Conservation (phyloP, 2,329 filamentous ascomycete genomes). For the Colletotrichum trifolii region DNA sequence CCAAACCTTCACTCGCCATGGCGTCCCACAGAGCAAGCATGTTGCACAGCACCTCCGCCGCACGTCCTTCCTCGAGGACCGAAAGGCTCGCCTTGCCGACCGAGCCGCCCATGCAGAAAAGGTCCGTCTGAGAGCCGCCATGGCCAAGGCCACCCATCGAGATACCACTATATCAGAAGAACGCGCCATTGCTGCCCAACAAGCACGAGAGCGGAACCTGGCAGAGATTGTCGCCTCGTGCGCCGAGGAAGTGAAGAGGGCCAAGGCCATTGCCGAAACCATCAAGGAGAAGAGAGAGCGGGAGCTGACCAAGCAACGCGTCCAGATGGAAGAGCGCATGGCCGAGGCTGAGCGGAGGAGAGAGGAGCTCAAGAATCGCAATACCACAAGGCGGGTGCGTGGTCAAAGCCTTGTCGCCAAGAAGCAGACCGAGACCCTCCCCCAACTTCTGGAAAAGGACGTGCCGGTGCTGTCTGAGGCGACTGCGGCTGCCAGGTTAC, state of each 20-base stretch:
- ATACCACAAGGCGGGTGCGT: slow-evolving; percentile 62
- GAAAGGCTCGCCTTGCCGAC: slow-evolving; percentile 82
- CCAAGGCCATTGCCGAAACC: slow-evolving; percentile 83
- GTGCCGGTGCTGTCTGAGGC: slow-evolving; percentile 62
- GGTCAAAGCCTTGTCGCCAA: slow-evolving; percentile 63
- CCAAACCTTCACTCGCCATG: slow-evolving; percentile 64
- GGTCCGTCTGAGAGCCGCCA: slow-evolving; percentile 79
- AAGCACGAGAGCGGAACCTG: slow-evolving; percentile 82
- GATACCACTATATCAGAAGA: slow-evolving; percentile 78
- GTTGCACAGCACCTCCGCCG: slow-evolving; percentile 83
- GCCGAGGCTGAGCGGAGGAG: slow-evolving; percentile 81
- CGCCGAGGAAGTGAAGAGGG: slow-evolving; percentile 84
- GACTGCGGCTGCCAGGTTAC: slow-evolving; percentile 73
- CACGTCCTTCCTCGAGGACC: slow-evolving; percentile 82
- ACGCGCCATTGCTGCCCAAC: slow-evolving; percentile 79
- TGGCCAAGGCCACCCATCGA: slow-evolving; percentile 76
- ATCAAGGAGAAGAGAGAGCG: slow-evolving; percentile 85
- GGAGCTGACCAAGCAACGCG: slow-evolving; percentile 74
- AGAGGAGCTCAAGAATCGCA: slow-evolving; percentile 70
- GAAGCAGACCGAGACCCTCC: slow-evolving; percentile 60
- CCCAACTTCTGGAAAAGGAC: slow-evolving; percentile 61
- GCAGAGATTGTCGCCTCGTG: slow-evolving; percentile 85
- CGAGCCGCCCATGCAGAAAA: slow-evolving; percentile 86
- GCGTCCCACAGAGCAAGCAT: slow-evolving; percentile 78
- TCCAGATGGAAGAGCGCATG: slow-evolving; percentile 83